Percentiles rank a stretch among this genome's conserved stretches.
Evolutionary conservation across 2,329 filamentous ascomycete genomes (phyloP).

Genomic region (Aspergillus terreus): DNA sequence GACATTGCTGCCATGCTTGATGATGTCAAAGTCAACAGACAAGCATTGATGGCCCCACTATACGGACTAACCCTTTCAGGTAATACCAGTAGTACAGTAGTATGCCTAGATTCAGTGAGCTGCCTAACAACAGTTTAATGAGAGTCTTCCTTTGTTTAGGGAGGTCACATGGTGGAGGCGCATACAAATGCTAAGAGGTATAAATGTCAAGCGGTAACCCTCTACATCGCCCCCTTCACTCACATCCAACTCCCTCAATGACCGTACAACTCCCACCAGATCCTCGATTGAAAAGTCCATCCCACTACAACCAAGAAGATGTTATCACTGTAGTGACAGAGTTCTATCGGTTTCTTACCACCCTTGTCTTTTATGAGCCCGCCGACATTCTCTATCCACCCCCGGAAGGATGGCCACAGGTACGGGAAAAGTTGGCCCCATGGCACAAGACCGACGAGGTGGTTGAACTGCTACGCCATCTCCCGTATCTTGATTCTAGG

Average conservation of each 20-base stretch:
- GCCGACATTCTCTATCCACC: constrained; percentile 5
- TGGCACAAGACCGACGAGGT: constrained; percentile 5
- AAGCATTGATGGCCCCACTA: too few relatives aligned
- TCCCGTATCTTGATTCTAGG: constrained; percentile 6
- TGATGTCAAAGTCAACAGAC: too few relatives aligned
- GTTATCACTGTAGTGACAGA: neutral
- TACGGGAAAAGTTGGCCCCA: constrained; percentile 1
- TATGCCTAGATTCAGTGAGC: too few relatives aligned
- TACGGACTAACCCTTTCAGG: too few relatives aligned
- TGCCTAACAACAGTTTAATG: too few relatives aligned
- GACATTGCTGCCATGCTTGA: too few relatives aligned
- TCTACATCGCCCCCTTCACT: too few relatives aligned
- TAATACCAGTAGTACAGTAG: too few relatives aligned
- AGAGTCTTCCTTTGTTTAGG: too few relatives aligned
- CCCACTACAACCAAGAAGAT: neutral
- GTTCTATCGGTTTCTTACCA: neutral
- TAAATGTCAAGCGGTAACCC: too few relatives aligned
- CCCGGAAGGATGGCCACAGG: constrained; percentile 1
- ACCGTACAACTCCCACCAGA: neutral
- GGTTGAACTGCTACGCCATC: constrained; percentile 7
- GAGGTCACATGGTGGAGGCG: too few relatives aligned
- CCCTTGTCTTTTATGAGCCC: neutral
- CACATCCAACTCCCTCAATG: neutral
- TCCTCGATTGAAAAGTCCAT: neutral
- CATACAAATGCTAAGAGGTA: too few relatives aligned